phyloP scores from a whole-genome alignment of 495 filamentous ascomycete genomes.

The Lasiosphaeria miniovina region DNA sequence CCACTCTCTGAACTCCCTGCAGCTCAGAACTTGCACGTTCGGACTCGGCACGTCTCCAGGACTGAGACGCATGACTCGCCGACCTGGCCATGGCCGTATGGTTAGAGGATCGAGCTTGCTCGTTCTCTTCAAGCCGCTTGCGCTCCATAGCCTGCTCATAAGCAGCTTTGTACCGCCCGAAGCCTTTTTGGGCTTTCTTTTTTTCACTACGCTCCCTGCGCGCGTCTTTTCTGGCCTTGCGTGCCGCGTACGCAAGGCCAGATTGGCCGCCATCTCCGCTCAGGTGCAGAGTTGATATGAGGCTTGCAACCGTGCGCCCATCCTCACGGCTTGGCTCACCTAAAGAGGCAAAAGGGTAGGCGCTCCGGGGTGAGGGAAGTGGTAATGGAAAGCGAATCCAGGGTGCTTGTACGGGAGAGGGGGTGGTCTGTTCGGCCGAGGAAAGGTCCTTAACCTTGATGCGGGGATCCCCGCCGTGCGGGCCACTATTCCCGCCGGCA shows the following conservation, averaged over 20 bases:
- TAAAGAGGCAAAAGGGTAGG: too few relatives aligned
- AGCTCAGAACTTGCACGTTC: neutral
- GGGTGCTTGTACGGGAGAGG: neutral
- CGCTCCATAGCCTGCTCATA: conserved; percentile 31
- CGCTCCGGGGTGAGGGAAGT: too few relatives aligned
- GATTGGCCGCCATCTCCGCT: neutral
- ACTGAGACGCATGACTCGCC: conserved; percentile 11
- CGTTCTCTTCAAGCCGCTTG: conserved; percentile 19
- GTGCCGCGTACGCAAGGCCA: conserved; percentile 2
- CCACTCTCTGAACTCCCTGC: neutral
- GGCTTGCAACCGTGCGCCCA: too few relatives aligned
- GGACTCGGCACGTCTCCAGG: conserved; percentile 6
- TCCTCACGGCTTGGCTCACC: too few relatives aligned
- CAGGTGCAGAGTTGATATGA: too few relatives aligned
- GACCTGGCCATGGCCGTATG: conserved; percentile 6
- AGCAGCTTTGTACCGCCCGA: conserved; percentile 41
- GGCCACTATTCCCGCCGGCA: too few relatives aligned
- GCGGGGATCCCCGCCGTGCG: too few relatives aligned
- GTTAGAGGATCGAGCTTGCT: conserved; percentile 5
- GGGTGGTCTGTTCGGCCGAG: neutral
- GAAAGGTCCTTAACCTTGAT: neutral
- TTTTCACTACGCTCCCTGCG: conserved; percentile 17
- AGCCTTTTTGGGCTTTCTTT: conserved; percentile 21
- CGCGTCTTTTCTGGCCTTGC: conserved; percentile 22
- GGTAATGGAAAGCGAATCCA: too few relatives aligned